Evolutionary conservation across 1,284 basidiomycete genomes (phyloP), one percentile per base, ranked within the genome.

Genomic region (Apiotrichum gamsii): DNA sequence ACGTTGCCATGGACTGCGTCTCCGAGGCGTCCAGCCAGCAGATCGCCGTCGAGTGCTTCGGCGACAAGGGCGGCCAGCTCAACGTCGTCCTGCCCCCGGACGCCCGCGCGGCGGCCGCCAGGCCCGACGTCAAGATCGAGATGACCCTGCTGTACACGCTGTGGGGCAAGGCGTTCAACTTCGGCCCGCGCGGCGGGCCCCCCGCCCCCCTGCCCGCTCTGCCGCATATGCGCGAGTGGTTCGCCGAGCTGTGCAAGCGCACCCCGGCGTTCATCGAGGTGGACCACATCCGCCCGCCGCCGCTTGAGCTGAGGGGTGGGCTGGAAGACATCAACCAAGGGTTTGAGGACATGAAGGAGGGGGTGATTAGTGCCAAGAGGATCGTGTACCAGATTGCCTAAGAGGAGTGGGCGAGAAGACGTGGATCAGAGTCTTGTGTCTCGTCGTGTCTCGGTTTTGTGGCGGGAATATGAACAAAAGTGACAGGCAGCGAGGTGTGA

Each of bases 91-190:
- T 68, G 4, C 49, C 48, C 10, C 51, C 55, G 8, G 32, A 49
- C 25, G 50, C 53, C 15, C 49, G 53, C 24, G 50, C 48, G 18
- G 43, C 52, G 36, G 49, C 52, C 36, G 42, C 57, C 39, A 43
- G 53, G 14, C 47, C 54, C n/a, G 58, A 61, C 18, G 52, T 68
- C 42, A 54, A 62, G 40, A 43, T 60, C 15, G 56, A 52, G 20
- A 36, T 35, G n/a, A 66, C 62, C 8, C 47, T 67, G 30, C 60
- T 65, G 44, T 68, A 67, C 56, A 62, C 63, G 3, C 40, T 61
- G 11, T 60, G 60, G 38, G 65, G 65, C 11, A 49, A 39, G 39
- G 39, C 33, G 15, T 64, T 67, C 51, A 51, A 58, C 45, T 62
- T 64, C 36, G 52, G 58, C 9, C 58, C 59, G 14, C 47, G 57